phyloP scores from a whole-genome alignment of 1,139 yeast species.

The Groenewaldozyma sp. region DNA sequence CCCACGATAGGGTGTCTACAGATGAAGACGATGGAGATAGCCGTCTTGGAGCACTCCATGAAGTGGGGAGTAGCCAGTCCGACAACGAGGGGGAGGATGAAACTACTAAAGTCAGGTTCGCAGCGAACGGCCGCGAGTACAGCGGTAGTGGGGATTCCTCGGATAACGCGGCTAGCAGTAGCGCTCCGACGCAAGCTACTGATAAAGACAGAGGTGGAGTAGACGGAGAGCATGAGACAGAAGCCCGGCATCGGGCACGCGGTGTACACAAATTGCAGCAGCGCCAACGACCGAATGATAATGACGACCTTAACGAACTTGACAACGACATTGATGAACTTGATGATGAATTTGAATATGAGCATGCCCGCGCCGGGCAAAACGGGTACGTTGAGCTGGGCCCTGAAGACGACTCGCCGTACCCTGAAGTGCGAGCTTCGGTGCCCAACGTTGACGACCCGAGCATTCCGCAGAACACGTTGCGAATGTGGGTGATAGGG shows the following conservation, averaged over 20 bases:
- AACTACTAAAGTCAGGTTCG: no score
- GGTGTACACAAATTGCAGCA: no score
- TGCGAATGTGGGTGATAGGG: slow-evolving; percentile 52
- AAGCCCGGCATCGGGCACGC: no score
- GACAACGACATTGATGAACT: background rate
- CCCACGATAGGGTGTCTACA: background rate
- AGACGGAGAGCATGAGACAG: no score
- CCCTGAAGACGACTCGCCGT: slow-evolving; percentile 46
- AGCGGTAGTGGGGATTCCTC: no score
- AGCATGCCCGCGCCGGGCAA: slow-evolving; percentile 1
- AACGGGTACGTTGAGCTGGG: slow-evolving; percentile 33
- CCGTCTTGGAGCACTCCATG: background rate
- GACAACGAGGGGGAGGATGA: no score
- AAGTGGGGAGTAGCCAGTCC: background rate
- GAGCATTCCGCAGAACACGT: slow-evolving; percentile 46
- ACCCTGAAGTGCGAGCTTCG: slow-evolving; percentile 62
- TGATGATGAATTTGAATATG: background rate
- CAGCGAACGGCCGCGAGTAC: no score
- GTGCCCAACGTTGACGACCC: slow-evolving; percentile 56
- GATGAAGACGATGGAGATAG: slow-evolving; percentile 5
- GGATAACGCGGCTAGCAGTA: no score
- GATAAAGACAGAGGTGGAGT: no score
- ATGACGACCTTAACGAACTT: background rate
- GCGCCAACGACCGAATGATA: no score
- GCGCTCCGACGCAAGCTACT: no score